Base-by-base conservation (phyloP, 352 stramenopile species). In the Globisporangium takayamanum region DNA sequence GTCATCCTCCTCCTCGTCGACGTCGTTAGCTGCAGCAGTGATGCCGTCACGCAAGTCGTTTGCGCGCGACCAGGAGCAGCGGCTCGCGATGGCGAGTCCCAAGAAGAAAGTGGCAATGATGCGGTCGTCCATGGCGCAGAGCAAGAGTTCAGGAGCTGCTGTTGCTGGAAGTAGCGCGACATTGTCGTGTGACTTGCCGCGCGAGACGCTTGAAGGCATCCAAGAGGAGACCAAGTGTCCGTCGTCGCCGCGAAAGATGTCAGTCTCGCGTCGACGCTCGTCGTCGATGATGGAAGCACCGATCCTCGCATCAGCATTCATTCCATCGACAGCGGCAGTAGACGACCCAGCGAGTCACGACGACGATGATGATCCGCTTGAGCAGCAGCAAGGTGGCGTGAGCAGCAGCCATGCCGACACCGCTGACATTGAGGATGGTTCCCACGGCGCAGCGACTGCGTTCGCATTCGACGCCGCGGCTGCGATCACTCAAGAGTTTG, bases 401-500 rank as follows among this genome's bases (percentile, higher is more conserved):
- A 16, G 33, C 7, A 10, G n/a, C n/a, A 26, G 16, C 1, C 11
- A 28, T 7, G 55, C 66, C 11, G 55, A 57, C 11, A 50, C 56
- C 20, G 28, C 45, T 16, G 50, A 18, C 11, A 20, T 16, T n/a
- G 60, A 55, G 36, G 50, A 45, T 7, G 52, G 55, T 18, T 49
- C 64, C 20, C 48, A 59, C 10, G 55, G 30, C 26, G 56, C 66
- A 15, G 50, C 44, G 26, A 46, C 12, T 7, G 65, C 53, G 3
- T 75, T 80, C 4, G 53, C 60, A 18, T 81, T 88, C 46, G 81
- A 92, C 45, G 69, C 78, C 0, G 79, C 78, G 18, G 84, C 80
- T 44, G 70, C 80, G 18, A 90, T 93, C 66, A 89, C 74, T 4
- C 63, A 69, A 16, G 74, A 67, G 41, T 89, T 93, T 57, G 80